Evolutionary conservation across 2,329 filamentous ascomycete genomes (phyloP), one percentile per base, ranked within the genome.

Genomic region (Ophiocordyceps camponoti-rufipedis): DNA sequence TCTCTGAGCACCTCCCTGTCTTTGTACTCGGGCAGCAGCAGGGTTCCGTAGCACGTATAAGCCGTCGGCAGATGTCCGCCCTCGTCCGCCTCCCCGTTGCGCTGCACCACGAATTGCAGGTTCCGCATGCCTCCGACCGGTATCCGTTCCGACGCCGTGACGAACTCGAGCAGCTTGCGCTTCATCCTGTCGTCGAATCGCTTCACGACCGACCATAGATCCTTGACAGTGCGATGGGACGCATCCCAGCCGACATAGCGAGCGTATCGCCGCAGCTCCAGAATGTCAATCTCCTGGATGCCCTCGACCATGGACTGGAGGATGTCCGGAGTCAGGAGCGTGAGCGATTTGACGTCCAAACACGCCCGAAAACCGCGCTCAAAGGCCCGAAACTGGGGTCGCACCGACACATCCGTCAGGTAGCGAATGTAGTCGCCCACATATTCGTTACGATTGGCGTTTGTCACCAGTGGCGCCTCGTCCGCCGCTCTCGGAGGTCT

Each of bases 41-140:
- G 63, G 43, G 84, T 88, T 2, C 89, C 86, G 64, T 94, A 96
- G 62, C 91, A 98, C 0, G 91, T 98, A 55, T 87, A 82, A 49
- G 85, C 89, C 5, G 83, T 94, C 4, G 91, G 91, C 53, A 98
- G 56, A 50, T 75, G 72, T 0, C 71, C 72, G 3, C 58, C 57
- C 2, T 67, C 65, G 2, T 70, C 65, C 51, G 74, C 81, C 46
- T 78, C 70, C 14, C 84, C 78, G 56, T 87, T 86, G 54, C 75
- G 78, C 61, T 89, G 82, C 41, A 98, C 72, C 13, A 85, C 75
- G 60, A 96, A 96, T 55, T 83, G 79, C 42, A 96, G 67, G 53
- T 83, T 86, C 50, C 75, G 74, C 56, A 88, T 78, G 3, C 91
- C 91, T 18, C 85, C 87, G 0, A 94, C 84, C 0, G 91, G 91